Evolutionary conservation across 257 asterid species (phyloP), one percentile per base, ranked within the genome.

Genomic region (Verbascum thapsus): DNA sequence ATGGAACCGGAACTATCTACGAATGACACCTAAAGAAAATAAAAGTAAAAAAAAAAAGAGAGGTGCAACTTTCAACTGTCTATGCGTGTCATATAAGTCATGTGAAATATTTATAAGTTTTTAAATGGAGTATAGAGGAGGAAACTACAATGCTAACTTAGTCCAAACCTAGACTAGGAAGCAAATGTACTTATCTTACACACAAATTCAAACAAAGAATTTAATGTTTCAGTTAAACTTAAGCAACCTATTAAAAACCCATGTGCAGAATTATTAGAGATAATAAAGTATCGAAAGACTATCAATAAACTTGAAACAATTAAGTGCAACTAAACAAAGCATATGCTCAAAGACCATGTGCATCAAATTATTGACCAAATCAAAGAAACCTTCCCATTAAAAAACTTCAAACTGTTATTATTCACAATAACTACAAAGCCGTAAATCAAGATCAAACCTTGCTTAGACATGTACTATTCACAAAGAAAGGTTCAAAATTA

Each of bases 401-500:
- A 71, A 77, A 81, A 63, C 72, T 42, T 66, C 66, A 59, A 57
- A 68, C 47, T 67, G 71, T 55, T 70, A 57, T 67, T 80, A 84
- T 86, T 71, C 83, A 79, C 84, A 77, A 39, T 59, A 63, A 69
- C 72, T 67, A 54, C 32, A 44, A 59, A 53, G 57, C 71, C 72
- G 69, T 61, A 72, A 73, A 43, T 65, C 43, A 50, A 61, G 75
- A 76, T 66, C 80, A 70, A 83, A 74, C 78, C 79, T 48, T 72
- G 51, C 81, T 63, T 52, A 38, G 72, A 55, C 22, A 35, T 20
- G 42, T 10, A 72, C 81, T 85, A 63, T 85, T 73, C 92, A 90
- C 68, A 69, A 71, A 62, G 5, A 60, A 58, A 60, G 73, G 50
- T 68, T 20, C 74, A 63, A 59, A 65, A 68, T 32, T 61, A 63